Evolutionary conservation across 2,329 filamentous ascomycete species (phyloP).

Genomic region (Aspergillus latus): DNA sequence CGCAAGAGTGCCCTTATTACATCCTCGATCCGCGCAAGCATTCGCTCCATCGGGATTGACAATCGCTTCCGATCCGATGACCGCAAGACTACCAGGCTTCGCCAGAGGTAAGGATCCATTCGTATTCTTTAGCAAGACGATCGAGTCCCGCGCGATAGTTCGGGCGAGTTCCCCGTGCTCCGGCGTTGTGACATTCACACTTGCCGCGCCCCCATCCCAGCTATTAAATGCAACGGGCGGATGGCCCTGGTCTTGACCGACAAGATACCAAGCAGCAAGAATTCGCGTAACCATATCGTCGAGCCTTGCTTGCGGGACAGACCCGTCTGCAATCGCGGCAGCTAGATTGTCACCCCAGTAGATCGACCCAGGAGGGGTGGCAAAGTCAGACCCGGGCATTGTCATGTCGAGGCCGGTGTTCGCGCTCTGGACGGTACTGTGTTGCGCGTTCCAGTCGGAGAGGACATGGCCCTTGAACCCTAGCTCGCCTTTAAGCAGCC

Average conservation of each 20-base stretch:
- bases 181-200: constrained; percentile 12
- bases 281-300: constrained; percentile 61
- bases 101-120: constrained; percentile 46
- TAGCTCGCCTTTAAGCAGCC: constrained; percentile 73
- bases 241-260: constrained; percentile 49
- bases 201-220: constrained; percentile 40
- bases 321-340: constrained; percentile 61
- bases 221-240: constrained; percentile 48
- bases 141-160: constrained; percentile 47
- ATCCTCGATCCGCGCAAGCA: constrained; percentile 61
- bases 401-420: constrained; percentile 53
- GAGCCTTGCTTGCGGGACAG: constrained; percentile 55
- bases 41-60: constrained; percentile 50
- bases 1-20: constrained; percentile 65
- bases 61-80: constrained; percentile 53
- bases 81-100: constrained; percentile 48
- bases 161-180: constrained; percentile 30
- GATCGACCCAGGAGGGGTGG: constrained; percentile 24
- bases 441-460: constrained; percentile 48
- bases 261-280: constrained; percentile 51
- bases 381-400: constrained; percentile 65
- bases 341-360: constrained; percentile 44
- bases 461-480: constrained; percentile 69
- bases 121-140: constrained; percentile 51
- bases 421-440: constrained; percentile 46